Evolutionary conservation across 495 filamentous ascomycete species (phyloP).

Genomic region (Trypethelium eluteriae): DNA sequence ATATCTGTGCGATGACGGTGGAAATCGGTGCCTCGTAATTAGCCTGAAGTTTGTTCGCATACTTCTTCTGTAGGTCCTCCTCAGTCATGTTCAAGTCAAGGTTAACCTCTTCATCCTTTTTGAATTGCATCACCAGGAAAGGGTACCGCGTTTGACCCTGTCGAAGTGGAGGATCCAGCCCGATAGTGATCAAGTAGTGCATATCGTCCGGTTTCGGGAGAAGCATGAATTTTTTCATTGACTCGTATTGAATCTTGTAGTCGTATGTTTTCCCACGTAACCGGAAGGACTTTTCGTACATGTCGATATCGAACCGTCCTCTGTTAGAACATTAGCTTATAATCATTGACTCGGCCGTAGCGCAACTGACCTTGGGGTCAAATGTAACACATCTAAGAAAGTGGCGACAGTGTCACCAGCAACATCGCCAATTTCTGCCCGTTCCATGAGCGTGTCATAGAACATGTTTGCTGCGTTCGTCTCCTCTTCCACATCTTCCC

Average conservation of each 20-base stretch:
- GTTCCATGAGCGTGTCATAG: conserved; percentile 95
- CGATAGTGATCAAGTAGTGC: conserved; percentile 89
- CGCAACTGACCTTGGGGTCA: conserved; percentile 71
- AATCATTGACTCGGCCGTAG: background rate
- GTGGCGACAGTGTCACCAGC: conserved; percentile 96
- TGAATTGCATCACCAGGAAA: conserved; percentile 99
- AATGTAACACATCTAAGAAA: conserved; percentile 92
- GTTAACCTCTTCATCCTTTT: conserved; percentile 92
- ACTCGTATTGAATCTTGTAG: conserved; percentile 98
- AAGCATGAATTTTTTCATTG: conserved; percentile 97
- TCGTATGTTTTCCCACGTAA: conserved; percentile 98
- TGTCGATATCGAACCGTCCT: conserved; percentile 99
- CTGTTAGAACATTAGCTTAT: conserved; percentile 39
- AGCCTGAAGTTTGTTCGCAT: conserved; percentile 75
- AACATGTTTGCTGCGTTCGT: conserved; percentile 91
- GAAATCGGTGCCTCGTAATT: conserved; percentile 90
- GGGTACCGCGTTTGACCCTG: conserved; percentile 98
- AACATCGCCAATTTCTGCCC: conserved; percentile 98
- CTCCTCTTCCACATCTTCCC: conserved; percentile 58
- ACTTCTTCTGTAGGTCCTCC: conserved; percentile 66
- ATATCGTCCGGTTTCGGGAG: conserved; percentile 95
- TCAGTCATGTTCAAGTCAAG: conserved; percentile 98
- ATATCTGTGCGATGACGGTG: conserved; percentile 85
- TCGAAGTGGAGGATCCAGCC: conserved; percentile 88
- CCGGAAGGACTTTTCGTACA: conserved; percentile 97